Conservation (phyloP, 768 basidiomycete genomes). For the Lactarius hatsudake region DNA sequence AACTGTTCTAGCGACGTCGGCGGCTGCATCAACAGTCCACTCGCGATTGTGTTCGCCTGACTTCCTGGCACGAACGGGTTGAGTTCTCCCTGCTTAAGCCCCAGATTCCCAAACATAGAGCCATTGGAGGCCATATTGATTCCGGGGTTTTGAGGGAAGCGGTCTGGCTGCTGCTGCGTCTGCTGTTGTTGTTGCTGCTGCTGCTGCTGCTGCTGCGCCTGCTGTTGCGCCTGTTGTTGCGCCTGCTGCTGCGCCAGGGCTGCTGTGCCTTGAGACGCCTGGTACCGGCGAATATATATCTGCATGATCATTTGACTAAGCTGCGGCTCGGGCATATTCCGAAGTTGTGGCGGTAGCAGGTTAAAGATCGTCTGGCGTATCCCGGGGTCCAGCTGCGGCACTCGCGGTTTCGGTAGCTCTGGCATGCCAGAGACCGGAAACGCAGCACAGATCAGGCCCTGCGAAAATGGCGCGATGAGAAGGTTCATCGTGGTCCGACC, state of each 20-base stretch:
- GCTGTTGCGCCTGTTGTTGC: constrained; percentile 10
- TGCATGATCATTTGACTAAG: constrained; percentile 11
- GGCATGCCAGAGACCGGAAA: constrained; percentile 25
- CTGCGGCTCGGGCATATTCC: constrained; percentile 10
- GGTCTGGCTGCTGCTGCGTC: constrained; percentile 11
- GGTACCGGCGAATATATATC: constrained; percentile 6
- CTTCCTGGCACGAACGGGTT: constrained; percentile 27
- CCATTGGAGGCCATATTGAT: constrained; percentile 4
- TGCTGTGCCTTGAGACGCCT: constrained; percentile 14
- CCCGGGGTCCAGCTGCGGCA: neutral
- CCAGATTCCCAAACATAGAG: constrained; percentile 18
- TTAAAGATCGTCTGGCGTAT: constrained; percentile 14
- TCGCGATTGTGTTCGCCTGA: constrained; percentile 23
- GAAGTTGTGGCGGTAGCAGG: constrained; percentile 2
- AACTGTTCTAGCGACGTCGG: constrained; percentile 4
- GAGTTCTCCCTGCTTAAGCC: constrained; percentile 25
- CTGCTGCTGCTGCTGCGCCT: constrained; percentile 11
- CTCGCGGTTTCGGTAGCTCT: constrained; percentile 14
- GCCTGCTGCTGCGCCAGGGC: neutral
- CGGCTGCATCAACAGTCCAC: constrained; percentile 16
- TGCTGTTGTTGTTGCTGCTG: constrained; percentile 6
- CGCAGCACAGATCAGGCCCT: constrained; percentile 21
- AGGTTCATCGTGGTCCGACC: constrained; percentile 15
- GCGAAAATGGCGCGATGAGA: constrained; percentile 24
- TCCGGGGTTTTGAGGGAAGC: constrained; percentile 14